These are phyloP conservation scores for Ceriops decandra DNA, from an alignment of 345 rosid genomes.

Conservation along the genomic window DNA sequence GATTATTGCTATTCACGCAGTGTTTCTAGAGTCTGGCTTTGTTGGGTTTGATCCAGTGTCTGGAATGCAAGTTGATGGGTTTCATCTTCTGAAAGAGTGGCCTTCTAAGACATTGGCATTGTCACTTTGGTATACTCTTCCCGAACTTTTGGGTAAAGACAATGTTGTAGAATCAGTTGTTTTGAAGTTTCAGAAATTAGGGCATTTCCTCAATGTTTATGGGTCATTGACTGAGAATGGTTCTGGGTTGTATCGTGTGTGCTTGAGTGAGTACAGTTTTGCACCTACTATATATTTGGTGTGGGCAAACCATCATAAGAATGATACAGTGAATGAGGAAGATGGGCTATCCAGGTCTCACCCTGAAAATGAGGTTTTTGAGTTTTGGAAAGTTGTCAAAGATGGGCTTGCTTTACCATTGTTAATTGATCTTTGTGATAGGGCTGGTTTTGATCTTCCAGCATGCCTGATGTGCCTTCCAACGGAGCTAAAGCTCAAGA, in stretches of 20 bases:
- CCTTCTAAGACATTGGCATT: slow-evolving; percentile 27
- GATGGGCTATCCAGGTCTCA: slow-evolving; percentile 13
- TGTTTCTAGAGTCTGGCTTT: slow-evolving; percentile 70
- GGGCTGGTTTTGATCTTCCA: slow-evolving; percentile 45
- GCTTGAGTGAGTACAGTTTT: slow-evolving; percentile 43
- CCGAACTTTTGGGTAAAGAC: slow-evolving; percentile 34
- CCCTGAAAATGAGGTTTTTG: slow-evolving; percentile 39
- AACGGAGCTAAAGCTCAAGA: slow-evolving; percentile 57
- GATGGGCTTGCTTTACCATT: slow-evolving; percentile 62
- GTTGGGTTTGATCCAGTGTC: slow-evolving; percentile 40
- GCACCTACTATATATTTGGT: slow-evolving; percentile 36
- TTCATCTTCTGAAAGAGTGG: slow-evolving; percentile 44
- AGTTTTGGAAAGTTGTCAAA: slow-evolving; percentile 72
- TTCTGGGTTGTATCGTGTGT: slow-evolving; percentile 30
- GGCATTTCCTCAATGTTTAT: slow-evolving; percentile 48
- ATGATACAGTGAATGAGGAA: slow-evolving; percentile 12
- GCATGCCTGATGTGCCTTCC: slow-evolving; percentile 62
- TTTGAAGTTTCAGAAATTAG: slow-evolving; percentile 46
- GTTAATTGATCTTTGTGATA: slow-evolving; percentile 54
- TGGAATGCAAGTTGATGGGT: slow-evolving; percentile 31
- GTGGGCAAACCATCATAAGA: slow-evolving; percentile 23
- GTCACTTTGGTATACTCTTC: slow-evolving; percentile 55
- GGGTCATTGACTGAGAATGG: slow-evolving; percentile 41
- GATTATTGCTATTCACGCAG: slow-evolving; percentile 60
- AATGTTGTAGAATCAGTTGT: slow-evolving; percentile 30